phyloP scores from a whole-genome alignment of 2,329 filamentous ascomycete genomes.

The Aspergillus piperis region DNA sequence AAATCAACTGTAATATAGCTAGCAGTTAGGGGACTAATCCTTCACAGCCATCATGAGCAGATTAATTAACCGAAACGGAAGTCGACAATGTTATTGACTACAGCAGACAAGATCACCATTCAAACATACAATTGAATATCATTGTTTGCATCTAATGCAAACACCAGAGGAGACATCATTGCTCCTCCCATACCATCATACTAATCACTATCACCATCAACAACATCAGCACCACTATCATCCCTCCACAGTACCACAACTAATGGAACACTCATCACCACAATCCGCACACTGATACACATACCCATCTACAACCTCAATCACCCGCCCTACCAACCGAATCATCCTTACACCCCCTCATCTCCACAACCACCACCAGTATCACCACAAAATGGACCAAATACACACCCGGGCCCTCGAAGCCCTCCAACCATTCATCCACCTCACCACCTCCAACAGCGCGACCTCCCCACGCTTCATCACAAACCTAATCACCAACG shows the following conservation, averaged over 20 bases:
- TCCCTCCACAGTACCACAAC: neutral
- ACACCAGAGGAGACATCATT: neutral
- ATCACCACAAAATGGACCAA: conserved; percentile 44
- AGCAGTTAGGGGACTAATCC: neutral
- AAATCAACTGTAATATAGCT: neutral
- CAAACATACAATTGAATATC: neutral
- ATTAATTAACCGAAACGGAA: neutral
- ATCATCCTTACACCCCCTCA: neutral
- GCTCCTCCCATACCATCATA: neutral
- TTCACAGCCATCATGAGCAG: neutral
- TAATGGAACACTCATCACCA: neutral
- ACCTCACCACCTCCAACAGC: conserved; percentile 79
- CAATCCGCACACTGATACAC: neutral
- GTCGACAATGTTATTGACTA: neutral
- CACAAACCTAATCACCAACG: conserved; percentile 81
- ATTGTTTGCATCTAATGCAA: conserved; percentile 5
- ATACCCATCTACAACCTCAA: neutral
- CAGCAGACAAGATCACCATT: neutral
- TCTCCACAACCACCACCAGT: neutral
- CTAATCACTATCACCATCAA: neutral
- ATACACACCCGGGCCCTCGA: conserved; percentile 57
- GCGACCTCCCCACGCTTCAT: conserved; percentile 73
- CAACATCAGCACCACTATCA: neutral
- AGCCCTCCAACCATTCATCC: conserved; percentile 78
- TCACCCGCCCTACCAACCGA: neutral